These are phyloP conservation scores for Sporothrix phasma DNA, from an alignment of 2,329 filamentous ascomycete species.

Conservation along the genomic window DNA sequence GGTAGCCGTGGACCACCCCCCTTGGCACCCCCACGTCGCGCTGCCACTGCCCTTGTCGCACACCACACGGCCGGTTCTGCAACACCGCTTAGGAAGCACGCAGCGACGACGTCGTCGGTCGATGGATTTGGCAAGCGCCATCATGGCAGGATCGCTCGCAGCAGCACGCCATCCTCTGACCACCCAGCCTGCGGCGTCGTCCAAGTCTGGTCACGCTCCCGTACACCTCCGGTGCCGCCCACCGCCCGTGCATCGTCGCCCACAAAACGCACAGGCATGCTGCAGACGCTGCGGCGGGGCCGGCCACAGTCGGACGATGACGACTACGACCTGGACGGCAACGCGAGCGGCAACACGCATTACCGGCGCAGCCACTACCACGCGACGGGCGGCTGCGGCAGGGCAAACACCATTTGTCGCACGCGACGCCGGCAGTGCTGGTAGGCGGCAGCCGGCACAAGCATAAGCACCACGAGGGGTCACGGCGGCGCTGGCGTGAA, in stretches of 20 bases:
- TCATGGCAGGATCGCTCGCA: conserved; percentile 65
- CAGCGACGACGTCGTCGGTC: conserved; percentile 30
- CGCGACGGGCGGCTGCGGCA: conserved; percentile 31
- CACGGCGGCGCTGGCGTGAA: conserved; percentile 67
- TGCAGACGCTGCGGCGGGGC: conserved; percentile 55
- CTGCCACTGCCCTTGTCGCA: background rate
- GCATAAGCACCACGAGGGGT: conserved; percentile 67
- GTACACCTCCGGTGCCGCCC: conserved; percentile 17
- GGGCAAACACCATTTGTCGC: conserved; percentile 22
- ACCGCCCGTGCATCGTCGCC: background rate
- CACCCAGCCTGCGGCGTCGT: conserved; percentile 18
- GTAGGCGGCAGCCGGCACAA: conserved; percentile 35
- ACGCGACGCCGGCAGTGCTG: conserved; percentile 26
- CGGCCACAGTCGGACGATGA: conserved; percentile 41
- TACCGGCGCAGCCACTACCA: conserved; percentile 20
- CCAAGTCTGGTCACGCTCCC: conserved; percentile 25
- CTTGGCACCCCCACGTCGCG: background rate
- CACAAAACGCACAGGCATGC: conserved; percentile 33
- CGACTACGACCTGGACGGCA: conserved; percentile 23
- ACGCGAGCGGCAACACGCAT: background rate
- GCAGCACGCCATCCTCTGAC: conserved; percentile 44
- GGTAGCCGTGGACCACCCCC: background rate
- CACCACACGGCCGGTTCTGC: background rate
- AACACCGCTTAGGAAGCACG: background rate
- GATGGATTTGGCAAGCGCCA: conserved; percentile 62